Conservation (phyloP, 2,329 filamentous ascomycete species). For the Pseudocercospora fuligena region DNA sequence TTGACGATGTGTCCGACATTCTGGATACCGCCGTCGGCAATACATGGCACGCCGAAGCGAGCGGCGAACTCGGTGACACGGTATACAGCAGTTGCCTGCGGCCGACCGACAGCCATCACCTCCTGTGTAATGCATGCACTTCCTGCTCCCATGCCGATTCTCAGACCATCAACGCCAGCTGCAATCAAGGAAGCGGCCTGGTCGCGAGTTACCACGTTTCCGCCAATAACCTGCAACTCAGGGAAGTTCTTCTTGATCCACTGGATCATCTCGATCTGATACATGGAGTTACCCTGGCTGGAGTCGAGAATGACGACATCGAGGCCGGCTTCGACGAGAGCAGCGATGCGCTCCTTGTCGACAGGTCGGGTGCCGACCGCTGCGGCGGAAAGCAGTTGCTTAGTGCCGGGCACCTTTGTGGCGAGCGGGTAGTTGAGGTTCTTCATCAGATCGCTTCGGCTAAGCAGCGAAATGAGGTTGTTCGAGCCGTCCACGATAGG, state of each 20-base stretch:
- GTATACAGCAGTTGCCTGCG: constrained; percentile 91
- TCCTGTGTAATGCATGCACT: constrained; percentile 99
- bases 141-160: constrained; percentile 98
- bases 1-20: constrained; percentile 99
- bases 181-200: constrained; percentile 92
- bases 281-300: constrained; percentile 97
- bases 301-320: constrained; percentile 96
- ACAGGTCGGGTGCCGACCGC: constrained; percentile 94
- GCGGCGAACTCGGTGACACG: constrained; percentile 88
- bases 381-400: constrained; percentile 94
- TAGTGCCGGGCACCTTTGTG: constrained; percentile 94
- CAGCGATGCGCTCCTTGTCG: constrained; percentile 83
- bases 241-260: constrained; percentile 90
- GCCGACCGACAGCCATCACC: constrained; percentile 98
- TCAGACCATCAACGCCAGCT: constrained; percentile 91
- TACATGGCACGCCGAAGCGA: constrained; percentile 94
- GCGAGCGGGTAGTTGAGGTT: constrained; percentile 96
- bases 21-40: constrained; percentile 96
- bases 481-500: constrained; percentile 56
- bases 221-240: constrained; percentile 89
- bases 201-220: constrained; percentile 97
- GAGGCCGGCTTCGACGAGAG: constrained; percentile 90
- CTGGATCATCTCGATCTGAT: constrained; percentile 98
- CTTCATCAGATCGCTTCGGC: constrained; percentile 95
- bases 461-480: constrained; percentile 77